phyloP scores from a whole-genome alignment of 1,284 basidiomycete species.

The Heterobasidion occidentale region DNA sequence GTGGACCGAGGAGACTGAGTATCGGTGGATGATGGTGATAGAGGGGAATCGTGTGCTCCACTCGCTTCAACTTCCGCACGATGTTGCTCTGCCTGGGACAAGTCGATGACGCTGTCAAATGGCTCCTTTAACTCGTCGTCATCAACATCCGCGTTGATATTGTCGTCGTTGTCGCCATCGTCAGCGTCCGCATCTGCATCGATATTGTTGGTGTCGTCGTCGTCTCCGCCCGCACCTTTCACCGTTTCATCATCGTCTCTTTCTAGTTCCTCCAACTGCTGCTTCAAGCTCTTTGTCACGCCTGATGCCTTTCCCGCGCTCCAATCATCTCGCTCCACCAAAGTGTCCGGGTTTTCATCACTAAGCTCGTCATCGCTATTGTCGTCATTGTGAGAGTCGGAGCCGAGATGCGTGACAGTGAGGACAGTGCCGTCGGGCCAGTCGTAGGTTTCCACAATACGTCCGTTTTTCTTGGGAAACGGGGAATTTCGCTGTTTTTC shows the following conservation, averaged over 20 bases:
- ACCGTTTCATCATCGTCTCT: slow-evolving; percentile 20
- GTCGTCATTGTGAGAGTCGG: slow-evolving; percentile 51
- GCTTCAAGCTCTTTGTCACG: slow-evolving; percentile 47
- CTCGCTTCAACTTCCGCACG: slow-evolving; percentile 17
- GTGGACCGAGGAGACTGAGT: slow-evolving; percentile 12
- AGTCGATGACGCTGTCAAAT: slow-evolving; percentile 22
- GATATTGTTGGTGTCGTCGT: slow-evolving; percentile 2
- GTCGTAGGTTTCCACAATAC: too few relatives aligned
- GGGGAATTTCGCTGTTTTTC: neutral
- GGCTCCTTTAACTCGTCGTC: slow-evolving; percentile 20
- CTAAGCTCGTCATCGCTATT: slow-evolving; percentile 37
- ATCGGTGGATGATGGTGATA: slow-evolving; percentile 1
- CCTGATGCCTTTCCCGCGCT: slow-evolving; percentile 28
- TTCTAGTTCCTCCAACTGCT: slow-evolving; percentile 56
- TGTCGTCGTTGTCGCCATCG: neutral
- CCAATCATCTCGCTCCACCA: slow-evolving; percentile 2
- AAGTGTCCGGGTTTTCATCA: neutral
- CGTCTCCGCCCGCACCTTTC: neutral
- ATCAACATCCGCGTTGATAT: slow-evolving; percentile 14
- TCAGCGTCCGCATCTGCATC: neutral
- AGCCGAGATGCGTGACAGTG: slow-evolving; percentile 18
- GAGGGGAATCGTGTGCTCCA: slow-evolving; percentile 6
- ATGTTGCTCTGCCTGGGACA: slow-evolving; percentile 15
- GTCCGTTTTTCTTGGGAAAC: too few relatives aligned
- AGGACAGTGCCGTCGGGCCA: too few relatives aligned